Base-by-base conservation (phyloP, 352 stramenopile genomes). In the Phytopythium delawarense region DNA sequence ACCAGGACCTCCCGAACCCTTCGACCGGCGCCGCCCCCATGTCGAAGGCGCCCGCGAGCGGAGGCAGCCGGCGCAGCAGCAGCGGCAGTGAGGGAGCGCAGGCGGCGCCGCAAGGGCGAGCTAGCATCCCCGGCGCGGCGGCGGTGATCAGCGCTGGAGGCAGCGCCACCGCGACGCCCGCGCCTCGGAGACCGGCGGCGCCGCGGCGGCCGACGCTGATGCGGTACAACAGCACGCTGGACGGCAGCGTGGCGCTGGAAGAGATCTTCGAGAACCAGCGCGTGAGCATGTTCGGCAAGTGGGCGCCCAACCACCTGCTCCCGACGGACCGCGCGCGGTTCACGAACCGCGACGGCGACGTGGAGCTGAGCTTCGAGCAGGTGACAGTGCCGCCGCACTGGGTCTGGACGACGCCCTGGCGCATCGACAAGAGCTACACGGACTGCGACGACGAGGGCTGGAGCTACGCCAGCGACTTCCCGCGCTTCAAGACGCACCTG, bases 181-280 rank as follows among this genome's bases (percentile, higher is more conserved):
- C 35, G 16, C 12, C 23, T 53, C 64, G 46, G 40, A 66, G 49
- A 18, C 58, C 63, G 6, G 45, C 54, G 16, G 51, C 52, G 50
- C 54, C 54, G 21, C 62, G 58, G 39, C 70, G 48, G 4, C 64
- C 83, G 0, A 77, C 72, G 51, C 61, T 88, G 20, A 67, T 74
- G 37, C 72, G 79, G 7, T 82, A 87, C 58, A 89, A 89, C 62
- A 88, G 79, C 55, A 88, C 79, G 4, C 56, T 89, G 12, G 78
- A 91, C 64, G 79, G 78, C 59, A 91, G 81, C 40, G 83, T 94
- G 4, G 85, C 76, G 11, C 70, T 94, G 21, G 85, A 94, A 64
- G 85, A 94, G 69, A 92, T 94, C 66, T 94, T 94, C 67, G 84
- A 94, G 66, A 94, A 94, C 65, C 86, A 94, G 66, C 86, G 86